phyloP scores from a whole-genome alignment of 148 eudicot genomes.

The Linanthus parryae region DNA sequence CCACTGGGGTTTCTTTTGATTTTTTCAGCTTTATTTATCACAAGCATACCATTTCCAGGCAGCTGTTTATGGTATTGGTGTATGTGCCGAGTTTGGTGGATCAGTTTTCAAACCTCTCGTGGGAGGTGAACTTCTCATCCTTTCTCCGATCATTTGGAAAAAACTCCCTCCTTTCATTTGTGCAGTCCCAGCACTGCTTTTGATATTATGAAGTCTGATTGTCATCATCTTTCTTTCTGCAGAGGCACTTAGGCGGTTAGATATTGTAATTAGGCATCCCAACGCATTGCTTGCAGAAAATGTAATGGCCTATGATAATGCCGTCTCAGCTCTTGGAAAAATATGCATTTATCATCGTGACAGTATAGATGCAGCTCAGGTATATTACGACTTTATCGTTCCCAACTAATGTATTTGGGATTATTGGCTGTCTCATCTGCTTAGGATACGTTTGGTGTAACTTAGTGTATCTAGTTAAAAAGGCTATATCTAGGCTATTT shows the following conservation, averaged over 20 bases:
- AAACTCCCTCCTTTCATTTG: not conserved
- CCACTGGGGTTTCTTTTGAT: not conserved
- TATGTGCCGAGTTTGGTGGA: conserved; percentile 91
- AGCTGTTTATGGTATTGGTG: conserved; percentile 90
- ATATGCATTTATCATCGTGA: conserved; percentile 72
- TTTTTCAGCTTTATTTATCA: not conserved
- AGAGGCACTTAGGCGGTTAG: conserved; percentile 81
- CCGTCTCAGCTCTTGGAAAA: conserved; percentile 85
- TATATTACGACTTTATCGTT: conserved; percentile 6
- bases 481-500: too few relatives aligned
- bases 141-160: too few relatives aligned
- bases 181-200: not conserved
- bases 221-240: conserved; percentile 8
- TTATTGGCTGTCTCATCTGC: too few relatives aligned
- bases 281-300: conserved; percentile 56
- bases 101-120: conserved; percentile 63
- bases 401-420: too few relatives aligned
- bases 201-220: too few relatives aligned
- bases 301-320: conserved; percentile 80
- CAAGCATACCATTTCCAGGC: conserved; percentile 38
- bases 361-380: conserved; percentile 71
- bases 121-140: too few relatives aligned
- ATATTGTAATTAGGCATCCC: conserved; percentile 55
- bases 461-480: too few relatives aligned
- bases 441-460: too few relatives aligned